Evolutionary conservation across 371 early-diverging fungal species (phyloP).

Genomic region (Mucor mucedo): DNA sequence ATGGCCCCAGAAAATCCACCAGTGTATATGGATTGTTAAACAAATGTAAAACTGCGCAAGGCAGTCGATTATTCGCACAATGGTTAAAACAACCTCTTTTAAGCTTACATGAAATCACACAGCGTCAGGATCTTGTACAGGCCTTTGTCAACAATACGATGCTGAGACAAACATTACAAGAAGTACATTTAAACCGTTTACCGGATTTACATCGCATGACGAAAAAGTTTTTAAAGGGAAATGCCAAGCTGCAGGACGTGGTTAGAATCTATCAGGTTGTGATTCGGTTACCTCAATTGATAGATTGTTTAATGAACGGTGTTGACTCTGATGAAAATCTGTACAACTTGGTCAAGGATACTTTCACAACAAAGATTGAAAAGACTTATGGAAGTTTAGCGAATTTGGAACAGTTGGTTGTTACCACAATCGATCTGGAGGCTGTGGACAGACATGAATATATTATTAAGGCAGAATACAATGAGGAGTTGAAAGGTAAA

Average conservation of each 20-base stretch:
- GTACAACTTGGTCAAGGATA: constrained; percentile 28
- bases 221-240: constrained; percentile 81
- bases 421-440: constrained; percentile 88
- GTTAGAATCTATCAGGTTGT: constrained; percentile 90
- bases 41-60: constrained; percentile 91
- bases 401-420: constrained; percentile 70
- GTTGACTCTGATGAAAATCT: constrained; percentile 36
- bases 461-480: constrained; percentile 86
- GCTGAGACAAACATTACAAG: constrained; percentile 73
- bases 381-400: constrained; percentile 2
- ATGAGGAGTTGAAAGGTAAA: constrained; percentile 76
- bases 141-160: constrained; percentile 74
- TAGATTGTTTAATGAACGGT: constrained; percentile 58
- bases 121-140: constrained; percentile 82
- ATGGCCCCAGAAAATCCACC: constrained; percentile 81
- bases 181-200: constrained; percentile 75
- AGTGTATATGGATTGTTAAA: constrained; percentile 88
- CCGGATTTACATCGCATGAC: constrained; percentile 91
- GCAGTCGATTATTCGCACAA: constrained; percentile 83
- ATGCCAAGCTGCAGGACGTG: constrained; percentile 85
- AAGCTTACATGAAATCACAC: constrained; percentile 71
- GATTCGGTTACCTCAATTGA: constrained; percentile 73
- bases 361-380: constrained; percentile 26
- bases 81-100: constrained; percentile 96
- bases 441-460: constrained; percentile 90